Base-by-base conservation (phyloP, 1,284 basidiomycete genomes). In the Boletus semigastroideus region DNA sequence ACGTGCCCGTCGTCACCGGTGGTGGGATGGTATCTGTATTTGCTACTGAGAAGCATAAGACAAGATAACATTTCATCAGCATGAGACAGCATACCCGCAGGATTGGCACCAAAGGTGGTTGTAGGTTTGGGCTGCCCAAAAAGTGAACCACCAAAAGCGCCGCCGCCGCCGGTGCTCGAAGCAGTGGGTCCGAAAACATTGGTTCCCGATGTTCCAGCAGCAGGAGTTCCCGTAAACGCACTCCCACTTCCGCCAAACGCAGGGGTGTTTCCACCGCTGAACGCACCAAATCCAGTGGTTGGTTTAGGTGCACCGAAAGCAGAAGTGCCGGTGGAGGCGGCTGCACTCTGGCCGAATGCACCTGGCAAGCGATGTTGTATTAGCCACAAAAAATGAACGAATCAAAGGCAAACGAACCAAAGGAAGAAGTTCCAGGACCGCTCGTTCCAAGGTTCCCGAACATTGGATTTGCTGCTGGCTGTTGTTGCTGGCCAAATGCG, bases 381-480 rank as follows among this genome's bases (percentile, higher is more conserved):
- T 57, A 53, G 55, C 47, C 36, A 38, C 44, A 51, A 49, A n/a
- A 47, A 46, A 59, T 45, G 31, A 22, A 51, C 57, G 51, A 51
- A 37, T 12, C 22, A 11, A 53, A 50, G 53, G 57, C 52, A 55
- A 60, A 70, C 79, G 59, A 63, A 87, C 87, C 84, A 71, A 90
- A 90, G 53, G 76, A 76, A 51, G 79, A 63, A 25, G 73, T 65
- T 13, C 72, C 71, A 4, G 72, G 62, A 44, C 63, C 71, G 33
- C 70, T 72, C 44, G 67, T 68, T 45, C 71, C 74, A 46, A 84
- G 64, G 59, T 77, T 80, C 52, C 87, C 87, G 67, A 90, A 90
- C 84, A 90, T 89, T 40, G 90, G 85, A 59, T 92, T 91, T 2
- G 80, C 77, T 63, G 84, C 84, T 44, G 84, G 82, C 59, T 78